Percentiles rank a stretch among this genome's conserved stretches.
These are phyloP conservation scores for Coemansia sp. DNA, from an alignment of 192 early-diverging fungal genomes.

Conservation along the genomic window DNA sequence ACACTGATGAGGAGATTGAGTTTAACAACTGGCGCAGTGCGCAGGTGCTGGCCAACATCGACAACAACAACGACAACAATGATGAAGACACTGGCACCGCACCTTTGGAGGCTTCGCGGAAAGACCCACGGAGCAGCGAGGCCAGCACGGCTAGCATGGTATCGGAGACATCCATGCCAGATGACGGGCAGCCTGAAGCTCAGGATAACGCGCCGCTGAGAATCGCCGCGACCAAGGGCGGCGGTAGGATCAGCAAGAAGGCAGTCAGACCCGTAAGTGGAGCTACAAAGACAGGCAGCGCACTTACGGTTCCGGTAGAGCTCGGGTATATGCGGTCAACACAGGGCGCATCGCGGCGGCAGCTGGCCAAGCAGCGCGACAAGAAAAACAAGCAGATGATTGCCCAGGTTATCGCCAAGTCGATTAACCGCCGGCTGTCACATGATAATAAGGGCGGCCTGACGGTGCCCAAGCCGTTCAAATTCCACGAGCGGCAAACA, in stretches of 20 bases:
- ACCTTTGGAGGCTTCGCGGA: not conserved
- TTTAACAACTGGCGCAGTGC: slow-evolving; percentile 42
- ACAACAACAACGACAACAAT: not conserved
- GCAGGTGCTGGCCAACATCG: slow-evolving; percentile 8
- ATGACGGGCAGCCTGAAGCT: not conserved
- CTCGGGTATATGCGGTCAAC: slow-evolving; percentile 46
- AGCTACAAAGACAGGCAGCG: not conserved
- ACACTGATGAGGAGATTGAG: slow-evolving; percentile 42
- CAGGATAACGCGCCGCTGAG: not conserved
- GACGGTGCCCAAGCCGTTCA: slow-evolving; percentile 42
- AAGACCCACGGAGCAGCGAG: not conserved
- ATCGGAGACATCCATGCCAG: not conserved
- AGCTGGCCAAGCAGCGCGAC: slow-evolving; percentile 38
- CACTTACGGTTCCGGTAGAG: slow-evolving; percentile 35
- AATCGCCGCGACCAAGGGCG: slow-evolving; percentile 3
- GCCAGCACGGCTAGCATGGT: not conserved
- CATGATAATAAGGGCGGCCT: slow-evolving; percentile 4
- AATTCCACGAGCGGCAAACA: slow-evolving; percentile 19
- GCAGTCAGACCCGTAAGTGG: not conserved
- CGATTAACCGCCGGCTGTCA: slow-evolving; percentile 21
- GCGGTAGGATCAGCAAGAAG: slow-evolving; percentile 1
- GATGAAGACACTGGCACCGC: not conserved
- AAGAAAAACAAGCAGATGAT: slow-evolving; percentile 30
- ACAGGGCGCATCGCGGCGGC: slow-evolving; percentile 28
- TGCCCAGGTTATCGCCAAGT: slow-evolving; percentile 26